Evolutionary conservation across 176 grass and related monocot species (phyloP).

Genomic region (Aegilops sharonensis): DNA sequence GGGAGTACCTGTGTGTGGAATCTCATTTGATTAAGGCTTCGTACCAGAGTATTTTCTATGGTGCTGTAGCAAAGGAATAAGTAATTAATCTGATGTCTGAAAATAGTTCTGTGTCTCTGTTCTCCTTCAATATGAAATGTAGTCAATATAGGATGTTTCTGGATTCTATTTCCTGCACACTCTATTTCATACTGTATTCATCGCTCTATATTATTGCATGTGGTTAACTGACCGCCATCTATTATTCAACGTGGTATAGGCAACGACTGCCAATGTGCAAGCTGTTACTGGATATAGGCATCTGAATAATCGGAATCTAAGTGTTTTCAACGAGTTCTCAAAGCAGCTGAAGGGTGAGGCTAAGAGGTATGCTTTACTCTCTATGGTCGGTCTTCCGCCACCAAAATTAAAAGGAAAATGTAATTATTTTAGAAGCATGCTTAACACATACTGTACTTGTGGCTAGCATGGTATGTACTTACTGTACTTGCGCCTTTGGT

Average conservation of each 20-base stretch:
- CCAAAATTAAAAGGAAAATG: background rate
- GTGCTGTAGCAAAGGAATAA: background rate
- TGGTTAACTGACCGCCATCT: constrained; percentile 20
- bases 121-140: background rate
- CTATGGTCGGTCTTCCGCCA: background rate
- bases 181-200: background rate
- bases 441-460: constrained; percentile 11
- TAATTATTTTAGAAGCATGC: background rate
- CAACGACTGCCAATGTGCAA: constrained; percentile 35
- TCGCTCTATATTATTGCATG: background rate
- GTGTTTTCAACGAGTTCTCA: constrained; percentile 98
- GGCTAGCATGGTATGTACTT: background rate
- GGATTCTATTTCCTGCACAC: background rate
- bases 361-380: constrained; percentile 52
- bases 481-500: background rate
- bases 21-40: background rate
- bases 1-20: background rate
- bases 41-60: background rate
- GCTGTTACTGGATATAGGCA: constrained; percentile 36
- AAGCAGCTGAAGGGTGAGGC: constrained; percentile 94
- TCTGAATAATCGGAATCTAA: constrained; percentile 66
- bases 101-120: background rate
- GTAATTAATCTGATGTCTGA: background rate
- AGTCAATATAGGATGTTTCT: background rate
- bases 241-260: constrained; percentile 39